Base-by-base conservation (phyloP, 306 rosid genomes). In the Castanea mollissima region DNA sequence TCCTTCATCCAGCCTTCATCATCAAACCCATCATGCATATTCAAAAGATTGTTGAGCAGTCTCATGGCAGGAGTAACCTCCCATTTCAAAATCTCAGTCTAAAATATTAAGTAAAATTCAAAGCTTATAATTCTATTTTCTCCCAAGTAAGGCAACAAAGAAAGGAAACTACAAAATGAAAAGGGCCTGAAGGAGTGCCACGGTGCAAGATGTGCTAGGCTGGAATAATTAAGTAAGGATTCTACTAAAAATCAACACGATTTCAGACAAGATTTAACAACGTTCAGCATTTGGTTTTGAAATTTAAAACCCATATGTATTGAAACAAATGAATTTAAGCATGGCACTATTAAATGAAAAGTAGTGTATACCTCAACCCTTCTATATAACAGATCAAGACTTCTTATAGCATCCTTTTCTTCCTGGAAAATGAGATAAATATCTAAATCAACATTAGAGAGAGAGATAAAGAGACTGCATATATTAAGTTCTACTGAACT, bases 11-110 rank as follows among this genome's bases (percentile, higher is more conserved):
- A 92, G 76, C 60, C 91, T 51, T 87, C 85, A 74, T 90, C 86
- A 59, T 91, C 83, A 81, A 80, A 74, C 51, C 94, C 96, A 82
- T 92, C 97, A 71, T 92, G 90, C 94, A 91, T 76, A 63, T 87
- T 85, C 91, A 92, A 82, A 74, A 95, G 98, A 69, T 95, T 97
- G 49, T 95, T 91, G 77, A 92, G 97, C 85, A 95, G 80, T 88
- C 91, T 88, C 99, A 91, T 95, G 58, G 98, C 96, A 59, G 92
- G 96, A 73, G 93, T 83, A 68, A 97, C 99, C 84, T 90, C 99
- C 55, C 81, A 84, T 85, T 91, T 95, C 88, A 91, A 85, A 81
- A 95, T 93, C 86, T 95, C 98, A 54, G 95, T 83, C 99, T 95
- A 82, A 60, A 81, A 76, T 59, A 52, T 69, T 11, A 21, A 76